phyloP scores from a whole-genome alignment of 169 alveolate species.

The Perkinsus olseni region DNA sequence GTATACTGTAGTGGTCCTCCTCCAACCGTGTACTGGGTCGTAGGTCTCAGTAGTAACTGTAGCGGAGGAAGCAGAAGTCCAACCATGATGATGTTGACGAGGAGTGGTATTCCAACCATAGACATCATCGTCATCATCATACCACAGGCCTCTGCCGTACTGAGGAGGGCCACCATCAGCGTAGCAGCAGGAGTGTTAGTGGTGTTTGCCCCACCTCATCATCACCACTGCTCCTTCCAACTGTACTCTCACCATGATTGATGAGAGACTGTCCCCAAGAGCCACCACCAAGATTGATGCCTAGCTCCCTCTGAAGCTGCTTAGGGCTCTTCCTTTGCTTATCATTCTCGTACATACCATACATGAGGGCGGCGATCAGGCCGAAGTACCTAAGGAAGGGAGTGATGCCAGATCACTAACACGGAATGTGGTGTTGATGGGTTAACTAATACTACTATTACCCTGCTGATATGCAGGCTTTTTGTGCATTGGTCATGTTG shows the following conservation, averaged over 20 bases:
- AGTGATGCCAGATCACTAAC: neutral
- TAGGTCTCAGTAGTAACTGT: neutral
- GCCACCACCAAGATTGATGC: neutral
- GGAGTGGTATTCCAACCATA: neutral
- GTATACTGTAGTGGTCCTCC: neutral
- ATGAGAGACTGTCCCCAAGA: neutral
- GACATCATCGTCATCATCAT: neutral
- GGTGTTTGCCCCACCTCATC: neutral
- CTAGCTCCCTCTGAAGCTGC: neutral
- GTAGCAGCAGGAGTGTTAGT: neutral
- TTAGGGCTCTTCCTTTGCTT: slow-evolving; percentile 5
- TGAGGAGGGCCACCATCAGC: neutral
- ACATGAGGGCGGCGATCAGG: neutral
- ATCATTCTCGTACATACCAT: slow-evolving; percentile 8
- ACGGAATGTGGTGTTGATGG: too few species aligned
- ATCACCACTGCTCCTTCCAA: neutral
- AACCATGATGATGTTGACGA: neutral
- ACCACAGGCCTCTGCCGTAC: neutral
- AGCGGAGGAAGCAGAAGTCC: neutral
- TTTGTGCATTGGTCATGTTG: neutral
- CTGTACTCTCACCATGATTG: neutral
- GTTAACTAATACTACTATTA: neutral
- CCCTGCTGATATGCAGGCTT: neutral
- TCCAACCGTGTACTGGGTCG: neutral
- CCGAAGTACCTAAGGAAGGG: neutral